Evolutionary conservation across 805 yeast species (phyloP).

Genomic region (Debaryomyces hansenii): DNA sequence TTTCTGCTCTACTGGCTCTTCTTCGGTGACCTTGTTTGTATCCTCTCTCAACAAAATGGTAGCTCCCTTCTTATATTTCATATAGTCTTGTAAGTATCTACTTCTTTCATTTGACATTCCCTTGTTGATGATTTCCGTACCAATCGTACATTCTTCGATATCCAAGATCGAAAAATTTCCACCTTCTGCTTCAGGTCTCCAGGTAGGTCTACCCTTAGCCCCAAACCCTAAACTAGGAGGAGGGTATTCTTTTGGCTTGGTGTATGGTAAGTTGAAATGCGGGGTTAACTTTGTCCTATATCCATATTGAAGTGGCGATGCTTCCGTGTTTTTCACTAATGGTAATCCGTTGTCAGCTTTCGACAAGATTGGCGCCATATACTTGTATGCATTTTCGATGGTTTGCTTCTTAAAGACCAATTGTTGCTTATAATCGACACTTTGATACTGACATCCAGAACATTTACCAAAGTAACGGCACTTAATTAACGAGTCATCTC

Average conservation of each 20-base stretch:
- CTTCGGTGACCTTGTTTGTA: constrained; percentile 43
- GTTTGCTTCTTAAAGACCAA: constrained; percentile 70
- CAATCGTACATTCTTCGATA: constrained; percentile 92
- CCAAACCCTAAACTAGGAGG: constrained; percentile 89
- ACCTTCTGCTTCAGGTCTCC: constrained; percentile 56
- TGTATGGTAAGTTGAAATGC: constrained; percentile 81
- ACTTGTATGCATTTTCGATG: constrained; percentile 77
- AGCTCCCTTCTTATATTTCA: constrained; percentile 70
- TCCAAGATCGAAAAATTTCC: constrained; percentile 73
- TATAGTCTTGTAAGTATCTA: constrained; percentile 48
- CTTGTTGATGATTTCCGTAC: constrained; percentile 72
- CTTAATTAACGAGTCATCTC: constrained; percentile 60
- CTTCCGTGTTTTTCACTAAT: constrained; percentile 57
- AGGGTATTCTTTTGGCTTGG: constrained; percentile 31
- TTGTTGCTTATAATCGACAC: constrained; percentile 71
- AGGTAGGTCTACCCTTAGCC: constrained; percentile 72
- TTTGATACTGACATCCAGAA: constrained; percentile 94
- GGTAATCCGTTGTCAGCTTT: constrained; percentile 50
- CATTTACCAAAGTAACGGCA: constrained; percentile 90
- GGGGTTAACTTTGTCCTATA: constrained; percentile 96
- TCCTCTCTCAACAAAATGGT: constrained; percentile 84
- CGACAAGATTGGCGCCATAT: constrained; percentile 62
- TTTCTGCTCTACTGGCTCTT: constrained; percentile 17
- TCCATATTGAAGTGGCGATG: constrained; percentile 72
- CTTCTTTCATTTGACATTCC: constrained; percentile 73